Conservation (phyloP, 2,329 filamentous ascomycete species). For the Exophiala oligosperma region DNA sequence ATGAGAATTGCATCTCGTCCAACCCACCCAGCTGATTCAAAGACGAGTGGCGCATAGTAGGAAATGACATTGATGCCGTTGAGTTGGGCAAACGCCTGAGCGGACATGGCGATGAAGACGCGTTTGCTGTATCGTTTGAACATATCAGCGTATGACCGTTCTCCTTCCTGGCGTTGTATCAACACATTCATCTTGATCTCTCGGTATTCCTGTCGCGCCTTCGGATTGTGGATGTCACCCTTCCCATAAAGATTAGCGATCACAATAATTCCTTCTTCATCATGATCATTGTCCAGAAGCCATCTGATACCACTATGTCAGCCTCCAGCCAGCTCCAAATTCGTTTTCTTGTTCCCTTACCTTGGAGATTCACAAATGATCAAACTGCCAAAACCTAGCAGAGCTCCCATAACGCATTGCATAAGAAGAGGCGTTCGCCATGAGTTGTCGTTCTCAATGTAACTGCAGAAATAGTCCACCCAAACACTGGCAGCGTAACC, state of each 20-base stretch:
- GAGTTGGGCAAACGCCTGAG: conserved; percentile 89
- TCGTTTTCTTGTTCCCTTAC: conserved; percentile 47
- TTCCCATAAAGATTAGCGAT: conserved; percentile 97
- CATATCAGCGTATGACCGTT: conserved; percentile 90
- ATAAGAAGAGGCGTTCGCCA: conserved; percentile 89
- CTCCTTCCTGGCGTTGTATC: conserved; percentile 89
- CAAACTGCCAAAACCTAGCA: conserved; percentile 82
- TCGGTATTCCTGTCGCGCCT: conserved; percentile 92
- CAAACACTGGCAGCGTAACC: conserved; percentile 96
- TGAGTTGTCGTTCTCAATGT: conserved; percentile 77
- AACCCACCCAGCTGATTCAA: conserved; percentile 94
- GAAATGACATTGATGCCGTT: conserved; percentile 99
- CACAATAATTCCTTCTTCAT: conserved; percentile 96
- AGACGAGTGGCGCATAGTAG: conserved; percentile 95
- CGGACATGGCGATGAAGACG: conserved; percentile 98
- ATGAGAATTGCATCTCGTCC: conserved; percentile 90
- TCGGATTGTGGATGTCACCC: conserved; percentile 89
- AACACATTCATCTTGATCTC: conserved; percentile 99
- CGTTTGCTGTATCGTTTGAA: conserved; percentile 88
- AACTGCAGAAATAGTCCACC: conserved; percentile 98
- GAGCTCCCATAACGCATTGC: conserved; percentile 90
- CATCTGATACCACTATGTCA: conserved; percentile 60
- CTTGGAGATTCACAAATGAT: conserved; percentile 95
- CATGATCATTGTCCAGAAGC: conserved; percentile 95
- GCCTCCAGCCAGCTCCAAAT: conserved; percentile 30